Percentiles rank a stretch among this genome's conserved stretches.
Evolutionary conservation across 2,329 filamentous ascomycete genomes (phyloP).

Genomic region (Pseudogymnoascus sp.): DNA sequence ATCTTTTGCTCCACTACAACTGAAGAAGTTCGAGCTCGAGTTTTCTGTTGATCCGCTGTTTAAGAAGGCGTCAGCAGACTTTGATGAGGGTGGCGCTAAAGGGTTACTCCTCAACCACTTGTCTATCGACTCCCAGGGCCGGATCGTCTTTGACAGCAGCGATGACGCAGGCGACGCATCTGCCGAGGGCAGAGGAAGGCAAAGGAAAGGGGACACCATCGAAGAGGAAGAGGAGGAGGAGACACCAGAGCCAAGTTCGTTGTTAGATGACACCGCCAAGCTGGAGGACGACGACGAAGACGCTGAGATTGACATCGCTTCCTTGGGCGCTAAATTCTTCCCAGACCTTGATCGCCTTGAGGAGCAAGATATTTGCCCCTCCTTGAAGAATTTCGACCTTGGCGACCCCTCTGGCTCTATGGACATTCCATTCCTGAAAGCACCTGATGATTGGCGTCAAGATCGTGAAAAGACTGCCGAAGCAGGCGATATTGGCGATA

Average conservation of each 20-base stretch:
- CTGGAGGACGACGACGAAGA: conserved; percentile 44
- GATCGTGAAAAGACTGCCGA: conserved; percentile 53
- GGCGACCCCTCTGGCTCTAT: conserved; percentile 76
- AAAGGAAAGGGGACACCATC: conserved; percentile 53
- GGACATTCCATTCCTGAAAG: conserved; percentile 87
- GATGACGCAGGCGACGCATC: conserved; percentile 62
- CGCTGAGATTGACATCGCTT: conserved; percentile 68
- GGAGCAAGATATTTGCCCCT: conserved; percentile 86
- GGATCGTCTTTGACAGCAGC: conserved; percentile 97
- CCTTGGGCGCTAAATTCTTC: conserved; percentile 75
- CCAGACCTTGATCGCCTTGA: conserved; percentile 70
- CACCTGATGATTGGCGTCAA: conserved; percentile 74
- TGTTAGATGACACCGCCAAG: conserved; percentile 30
- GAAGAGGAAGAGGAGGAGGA: conserved; percentile 39
- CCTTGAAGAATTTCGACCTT: conserved; percentile 86
- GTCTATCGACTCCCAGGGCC: conserved; percentile 84
- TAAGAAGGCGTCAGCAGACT: conserved; percentile 97
- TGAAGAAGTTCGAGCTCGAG: conserved; percentile 97
- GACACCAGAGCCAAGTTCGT: conserved; percentile 31
- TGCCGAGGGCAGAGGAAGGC: conserved; percentile 25
- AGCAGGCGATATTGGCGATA: conserved; percentile 48
- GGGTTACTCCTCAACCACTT: conserved; percentile 90
- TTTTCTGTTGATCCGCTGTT: conserved; percentile 97
- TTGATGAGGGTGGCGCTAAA: conserved; percentile 95
- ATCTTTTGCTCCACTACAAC: conserved; percentile 76